These are phyloP conservation scores for Nicotiana otophora DNA, from an alignment of 257 asterid genomes.

Conservation along the genomic window DNA sequence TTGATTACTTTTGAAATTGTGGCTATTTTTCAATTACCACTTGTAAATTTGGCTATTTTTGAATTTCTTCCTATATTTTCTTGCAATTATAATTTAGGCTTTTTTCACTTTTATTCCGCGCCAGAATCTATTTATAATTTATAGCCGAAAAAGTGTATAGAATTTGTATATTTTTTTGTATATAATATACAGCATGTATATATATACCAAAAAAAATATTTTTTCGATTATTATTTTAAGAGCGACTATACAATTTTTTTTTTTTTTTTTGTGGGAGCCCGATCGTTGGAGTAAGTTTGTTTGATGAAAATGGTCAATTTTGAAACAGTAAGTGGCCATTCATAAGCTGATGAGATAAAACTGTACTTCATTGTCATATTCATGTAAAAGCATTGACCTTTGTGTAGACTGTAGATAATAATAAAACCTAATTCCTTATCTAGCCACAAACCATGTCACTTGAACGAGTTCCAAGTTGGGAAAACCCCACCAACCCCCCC, in stretches of 20 bases:
- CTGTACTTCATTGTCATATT: neutral
- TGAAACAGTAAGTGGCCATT: neutral
- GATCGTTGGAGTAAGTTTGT: too few species aligned
- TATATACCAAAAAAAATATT: too few species aligned
- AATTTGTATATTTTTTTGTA: too few species aligned
- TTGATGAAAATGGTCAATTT: neutral
- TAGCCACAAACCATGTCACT: neutral
- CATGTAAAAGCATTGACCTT: constrained; percentile 8
- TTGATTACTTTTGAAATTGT: too few species aligned
- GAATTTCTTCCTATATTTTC: too few species aligned
- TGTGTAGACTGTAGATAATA: neutral
- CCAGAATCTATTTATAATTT: neutral
- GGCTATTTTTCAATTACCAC: too few species aligned
- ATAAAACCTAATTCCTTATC: neutral
- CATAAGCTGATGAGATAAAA: neutral
- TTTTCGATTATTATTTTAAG: too few species aligned
- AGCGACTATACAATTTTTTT: rapidly evolving
- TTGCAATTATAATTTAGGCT: neutral
- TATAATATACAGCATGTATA: too few species aligned
- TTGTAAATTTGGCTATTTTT: too few species aligned
- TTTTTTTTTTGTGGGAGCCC: too few species aligned
- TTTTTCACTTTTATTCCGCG: neutral
- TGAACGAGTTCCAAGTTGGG: neutral
- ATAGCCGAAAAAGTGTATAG: too few species aligned
- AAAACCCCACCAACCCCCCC: neutral